Base-by-base conservation (phyloP, 2,329 filamentous ascomycete genomes). In the Verticillium isaacii region DNA sequence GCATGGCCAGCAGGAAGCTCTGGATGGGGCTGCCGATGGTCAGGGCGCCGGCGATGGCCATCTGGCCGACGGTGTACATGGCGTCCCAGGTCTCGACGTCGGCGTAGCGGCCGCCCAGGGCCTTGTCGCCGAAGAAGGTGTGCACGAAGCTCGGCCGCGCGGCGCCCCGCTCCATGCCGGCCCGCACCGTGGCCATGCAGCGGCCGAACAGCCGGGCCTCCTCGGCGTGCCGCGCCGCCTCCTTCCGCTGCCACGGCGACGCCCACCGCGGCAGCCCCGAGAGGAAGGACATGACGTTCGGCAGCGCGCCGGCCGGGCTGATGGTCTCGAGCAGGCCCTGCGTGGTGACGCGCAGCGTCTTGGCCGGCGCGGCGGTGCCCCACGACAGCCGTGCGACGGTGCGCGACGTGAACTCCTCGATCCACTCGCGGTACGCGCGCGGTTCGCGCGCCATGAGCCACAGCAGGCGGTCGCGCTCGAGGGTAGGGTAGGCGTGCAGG, bases 391-490 rank as follows among this genome's bases (percentile, higher is more conserved):
- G 74, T 5, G 77, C 76, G 3, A 81, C 76, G 7, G 78, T 81
- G 4, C 79, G 74, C 25, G 73, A 71, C 6, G 80, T 81, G 68
- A 80, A 79, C 64, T 81, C 77, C 69, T 82, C 80, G 58, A 81
- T 70, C 64, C 75, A 77, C 64, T 80, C 77, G 41, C 76, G 70
- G 64, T 81, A 82, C 37, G 77, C 73, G n/a, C 68, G 68, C 1
- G 78, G 71, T 25, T 78, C 72, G 23, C 69, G 70, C 7, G 68
- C 73, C 54, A 82, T 70, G 5, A 78, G 72, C 57, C 77, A 78
- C 17, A 82, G 68, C 61, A 52, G 19, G 1, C 77, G 75, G 60
- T 84, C 79, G 52, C 79, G 74, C 69, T 82, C 79, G 50, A 71
- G 70, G 1, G 73, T 71, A 3, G 79, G 79, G 62, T 81, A 82